Evolutionary conservation across 2,329 filamentous ascomycete species (phyloP), one percentile per base, ranked within the genome.

Genomic region (Tolypocladium ovalisporum): DNA sequence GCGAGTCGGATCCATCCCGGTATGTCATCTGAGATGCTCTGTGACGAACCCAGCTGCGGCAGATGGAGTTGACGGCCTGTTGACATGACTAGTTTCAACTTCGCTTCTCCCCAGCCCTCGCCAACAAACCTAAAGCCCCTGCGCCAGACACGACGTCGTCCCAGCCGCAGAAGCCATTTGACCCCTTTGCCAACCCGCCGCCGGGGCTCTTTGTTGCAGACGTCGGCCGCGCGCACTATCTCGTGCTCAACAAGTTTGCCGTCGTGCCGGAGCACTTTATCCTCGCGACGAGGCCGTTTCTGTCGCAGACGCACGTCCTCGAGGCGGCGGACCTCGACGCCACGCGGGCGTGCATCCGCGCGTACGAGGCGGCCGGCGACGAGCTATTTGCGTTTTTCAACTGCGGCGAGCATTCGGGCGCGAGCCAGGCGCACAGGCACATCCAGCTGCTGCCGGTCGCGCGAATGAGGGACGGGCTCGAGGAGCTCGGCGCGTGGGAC

Each of bases 161-260:
- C 47, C 47, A 36, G 35, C 37, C 37, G 7, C 62, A 61, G 52
- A 76, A 74, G 54, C 73, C 74, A 3, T 76, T 80, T 64, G 81
- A 90, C 67, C 85, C 86, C 4, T 90, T 90, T 68, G 83, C 80
- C 37, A 75, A 82, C 59, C 86, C 86, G 0, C 69, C 78, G 0
- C 64, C 74, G 3, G 73, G 77, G 6, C 78, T 87, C 57, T 73
- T 86, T 40, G 70, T 85, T 49, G 69, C 79, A 19, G 68, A 70
- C 32, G 65, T 88, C 9, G 74, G 74, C 1, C 73, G 81, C 0
- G 69, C 73, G 10, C 86, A 90, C 68, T 77, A 79, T 58, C 76
- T 90, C 47, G 82, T 90, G 1, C 74, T 90, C 44, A 90, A 90
- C 75, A 90, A 90, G 69, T 90, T 87, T 64, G 86, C 87, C 54